Base-by-base conservation (phyloP, 108 stramenopile species). In the Nitzschia sp. region DNA sequence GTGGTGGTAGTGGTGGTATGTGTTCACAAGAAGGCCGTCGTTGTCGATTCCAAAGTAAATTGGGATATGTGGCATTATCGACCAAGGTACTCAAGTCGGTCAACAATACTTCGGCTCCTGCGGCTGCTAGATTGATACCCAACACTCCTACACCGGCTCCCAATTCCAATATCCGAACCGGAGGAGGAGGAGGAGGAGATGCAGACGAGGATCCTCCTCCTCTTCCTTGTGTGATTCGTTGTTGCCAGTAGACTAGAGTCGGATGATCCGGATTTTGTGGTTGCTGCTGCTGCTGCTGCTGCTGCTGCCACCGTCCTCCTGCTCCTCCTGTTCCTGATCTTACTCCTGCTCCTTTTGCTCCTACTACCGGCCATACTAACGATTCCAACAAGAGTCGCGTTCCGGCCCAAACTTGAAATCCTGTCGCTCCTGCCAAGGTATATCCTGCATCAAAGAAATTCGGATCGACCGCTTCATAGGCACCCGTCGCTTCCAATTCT, bases 321-420 rank as follows among this genome's bases (percentile, higher is more conserved):
- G n/a, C n/a, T n/a, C n/a, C n/a, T n/a, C n/a, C n/a, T n/a, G n/a
- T n/a, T n/a, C n/a, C n/a, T n/a, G n/a, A n/a, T n/a, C n/a, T n/a
- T 9, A 41, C 38, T 11, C 3, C 3, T 30, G 56, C 17, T 1
- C 25, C 50, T 23, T 44, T 41, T 22, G 16, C 33, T 4, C 19
- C 27, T 1, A 47, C 21, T 26, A 57, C 30, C 13, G 76, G 73
- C 66, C 72, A 83, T 1, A 63, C 38, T 19, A 89, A 66, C 2
- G 80, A 33, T 47, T 88, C 88, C 11, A 89, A 52, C 47, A 86
- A 22, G n/a, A 89, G 64, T 50, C 85, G 62, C 1, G 85, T 75
- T 29, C 83, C 88, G 25, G 85, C 47, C 88, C 88, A 89, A 0
- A 89, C 71, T 59, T 84, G 80, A 72, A 89, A 89, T 0, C 88